Evolutionary conservation across 1,284 basidiomycete species (phyloP).

Genomic region (Trichosporon sp.): DNA sequence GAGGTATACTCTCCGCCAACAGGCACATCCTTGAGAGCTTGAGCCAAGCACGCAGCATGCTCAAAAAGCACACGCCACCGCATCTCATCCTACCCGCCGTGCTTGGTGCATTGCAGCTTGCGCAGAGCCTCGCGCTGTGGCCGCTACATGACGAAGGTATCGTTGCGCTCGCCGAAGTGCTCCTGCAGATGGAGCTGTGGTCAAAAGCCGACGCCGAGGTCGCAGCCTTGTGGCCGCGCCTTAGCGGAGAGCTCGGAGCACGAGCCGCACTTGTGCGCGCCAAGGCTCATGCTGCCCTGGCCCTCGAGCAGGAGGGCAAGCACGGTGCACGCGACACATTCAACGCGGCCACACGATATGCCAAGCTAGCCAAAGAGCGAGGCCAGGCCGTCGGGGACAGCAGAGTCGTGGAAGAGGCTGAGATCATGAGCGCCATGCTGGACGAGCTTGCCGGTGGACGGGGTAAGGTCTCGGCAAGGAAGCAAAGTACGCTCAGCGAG

Average conservation of each 20-base stretch:
- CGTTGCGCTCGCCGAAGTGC: constrained; percentile 30
- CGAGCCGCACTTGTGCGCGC: constrained; percentile 29
- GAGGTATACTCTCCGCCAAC: constrained; percentile 23
- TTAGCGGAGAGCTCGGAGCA: constrained; percentile 22
- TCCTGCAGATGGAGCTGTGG: constrained; percentile 37
- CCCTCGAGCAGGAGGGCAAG: neutral
- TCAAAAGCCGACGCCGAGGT: constrained; percentile 26
- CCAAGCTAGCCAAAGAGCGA: neutral
- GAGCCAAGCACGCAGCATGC: constrained; percentile 23
- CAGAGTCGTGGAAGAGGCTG: neutral
- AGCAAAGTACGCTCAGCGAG: constrained; percentile 7
- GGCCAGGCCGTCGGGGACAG: neutral
- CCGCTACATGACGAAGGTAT: constrained; percentile 29
- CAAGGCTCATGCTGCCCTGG: constrained; percentile 23
- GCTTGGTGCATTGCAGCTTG: constrained; percentile 30
- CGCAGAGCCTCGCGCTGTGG: constrained; percentile 34
- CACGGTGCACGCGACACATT: neutral
- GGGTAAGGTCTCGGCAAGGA: neutral
- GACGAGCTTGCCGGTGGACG: neutral
- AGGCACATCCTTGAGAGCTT: constrained; percentile 22
- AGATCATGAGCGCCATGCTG: constrained; percentile 1
- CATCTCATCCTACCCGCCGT: constrained; percentile 34
- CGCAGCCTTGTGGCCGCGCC: constrained; percentile 15
- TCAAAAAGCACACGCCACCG: constrained; percentile 21
- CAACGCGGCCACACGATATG: neutral